Base-by-base conservation (phyloP, 805 yeast genomes). In the Gaillardinia entomophila region DNA sequence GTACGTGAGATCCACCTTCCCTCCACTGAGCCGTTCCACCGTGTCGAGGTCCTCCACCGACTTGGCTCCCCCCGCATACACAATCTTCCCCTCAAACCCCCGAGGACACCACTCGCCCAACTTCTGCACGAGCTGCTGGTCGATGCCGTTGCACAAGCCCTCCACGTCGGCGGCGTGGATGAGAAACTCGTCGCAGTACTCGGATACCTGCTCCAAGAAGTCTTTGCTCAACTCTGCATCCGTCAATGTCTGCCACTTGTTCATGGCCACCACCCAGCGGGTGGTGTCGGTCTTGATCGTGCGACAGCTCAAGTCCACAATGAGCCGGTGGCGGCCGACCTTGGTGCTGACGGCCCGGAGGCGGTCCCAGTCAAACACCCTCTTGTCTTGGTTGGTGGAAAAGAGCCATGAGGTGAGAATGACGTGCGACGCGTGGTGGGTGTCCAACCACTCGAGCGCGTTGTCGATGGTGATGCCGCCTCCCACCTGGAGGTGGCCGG, bases 111-210 rank as follows among this genome's bases (percentile, higher is more conserved):
- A 92, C 43, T 80, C 76, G 15, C 87, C 87, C 26, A 92, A 62
- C 35, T 71, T 71, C 17, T 38, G 36, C 4, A 92, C 97, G 27
- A 92, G 64, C 12, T 77, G 73, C 50, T 79, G 79, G 50, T 92
- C 99, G 22, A 92, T 84, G 1, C 99, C 99, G 26, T 77, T 73
- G 55, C 98, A 92, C 12, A 92, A 67, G 0, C 99, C 99, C 59
- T 92, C 99, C 3, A 92, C 97, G 57, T 92, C 98, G 0, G 98
- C 99, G 3, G 98, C 98, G 61, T 92, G 99, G 12, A 92, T 81
- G 33, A 92, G 62, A 50, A 90, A 85, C 60, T 92, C 98, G 42
- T 77, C 73, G 48, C 97, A 86, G 58, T 81, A 85, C 30, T 65
- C 35, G 6, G 80, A 59, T 25, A 92, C 67, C 29, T 57, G 38